A percentile compares a stretch with the other conserved stretches of the same genome.
These are phyloP conservation scores for Begonia loranthoides DNA, from an alignment of 306 rosid genomes.

Conservation along the genomic window DNA sequence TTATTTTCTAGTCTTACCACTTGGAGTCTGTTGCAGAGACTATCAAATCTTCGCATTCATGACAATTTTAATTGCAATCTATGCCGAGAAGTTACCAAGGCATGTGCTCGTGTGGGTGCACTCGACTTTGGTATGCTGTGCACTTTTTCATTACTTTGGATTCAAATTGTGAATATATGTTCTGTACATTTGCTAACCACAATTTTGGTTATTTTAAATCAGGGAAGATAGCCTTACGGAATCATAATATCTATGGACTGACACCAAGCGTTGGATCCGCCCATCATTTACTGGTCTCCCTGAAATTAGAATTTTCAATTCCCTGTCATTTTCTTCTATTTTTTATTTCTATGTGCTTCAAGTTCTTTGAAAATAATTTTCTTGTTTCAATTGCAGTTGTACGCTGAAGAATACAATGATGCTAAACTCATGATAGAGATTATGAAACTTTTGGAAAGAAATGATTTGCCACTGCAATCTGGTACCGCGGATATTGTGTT, in stretches of 20 bases:
- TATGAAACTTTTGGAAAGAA: conserved; percentile 62
- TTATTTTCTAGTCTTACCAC: conserved; percentile 7
- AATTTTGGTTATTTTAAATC: conserved; percentile 13
- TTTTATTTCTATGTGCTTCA: conserved; percentile 9
- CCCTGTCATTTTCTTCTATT: conserved; percentile 8
- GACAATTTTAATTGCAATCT: conserved; percentile 56
- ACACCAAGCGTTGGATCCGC: conserved; percentile 65
- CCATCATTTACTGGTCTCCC: conserved; percentile 66
- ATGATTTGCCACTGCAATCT: conserved; percentile 70
- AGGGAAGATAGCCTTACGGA: conserved; percentile 86
- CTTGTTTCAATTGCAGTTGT: conserved; percentile 26
- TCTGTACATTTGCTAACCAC: not conserved
- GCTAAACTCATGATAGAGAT: conserved; percentile 52
- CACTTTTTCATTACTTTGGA: not conserved
- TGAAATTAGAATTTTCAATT: conserved; percentile 7
- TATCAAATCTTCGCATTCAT: conserved; percentile 78
- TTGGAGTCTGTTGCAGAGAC: conserved; percentile 52
- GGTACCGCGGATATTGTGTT: conserved; percentile 95
- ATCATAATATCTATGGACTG: conserved; percentile 75
- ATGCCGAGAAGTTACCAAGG: conserved; percentile 74
- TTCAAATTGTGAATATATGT: not conserved
- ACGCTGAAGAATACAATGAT: conserved; percentile 63
- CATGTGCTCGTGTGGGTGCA: conserved; percentile 67
- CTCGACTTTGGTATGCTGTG: conserved; percentile 51
- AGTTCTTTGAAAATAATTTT: not conserved